Conservation (phyloP, 1,139 yeast species). For the Lodderomyces orthopsilosis region DNA sequence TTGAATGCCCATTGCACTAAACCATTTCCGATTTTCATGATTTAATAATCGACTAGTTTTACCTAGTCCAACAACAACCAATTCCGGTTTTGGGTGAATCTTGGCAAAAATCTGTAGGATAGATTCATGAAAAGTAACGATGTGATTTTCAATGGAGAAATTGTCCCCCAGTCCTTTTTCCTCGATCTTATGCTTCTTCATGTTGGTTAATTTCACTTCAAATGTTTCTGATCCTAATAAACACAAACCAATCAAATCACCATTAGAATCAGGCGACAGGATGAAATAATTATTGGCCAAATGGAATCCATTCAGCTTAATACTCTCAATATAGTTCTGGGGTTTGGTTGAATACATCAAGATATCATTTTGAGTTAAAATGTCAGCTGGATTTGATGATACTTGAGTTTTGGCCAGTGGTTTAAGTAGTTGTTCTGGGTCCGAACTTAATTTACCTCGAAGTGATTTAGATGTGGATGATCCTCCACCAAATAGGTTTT, state of each 20-base stretch:
- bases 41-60: conserved; percentile 60
- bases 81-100: conserved; percentile 76
- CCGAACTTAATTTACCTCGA: conserved; percentile 5
- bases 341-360: conserved; percentile 45
- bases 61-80: conserved; percentile 70
- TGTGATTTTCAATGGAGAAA: conserved; percentile 30
- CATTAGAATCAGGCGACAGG: conserved; percentile 46
- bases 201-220: conserved; percentile 50
- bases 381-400: conserved; percentile 45
- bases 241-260: conserved; percentile 52
- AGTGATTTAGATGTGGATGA: background rate
- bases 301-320: conserved; percentile 40
- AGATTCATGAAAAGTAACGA: conserved; percentile 37
- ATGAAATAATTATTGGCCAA: conserved; percentile 36
- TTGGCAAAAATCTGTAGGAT: conserved; percentile 51
- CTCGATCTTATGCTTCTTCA: background rate
- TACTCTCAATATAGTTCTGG: conserved; percentile 43
- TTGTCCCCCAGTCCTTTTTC: background rate
- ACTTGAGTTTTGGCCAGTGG: conserved; percentile 40
- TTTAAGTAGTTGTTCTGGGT: conserved; percentile 9
- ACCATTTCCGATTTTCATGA: conserved; percentile 46
- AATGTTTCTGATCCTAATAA: conserved; percentile 62
- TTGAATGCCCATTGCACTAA: conserved; percentile 62
- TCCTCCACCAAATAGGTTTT: conserved; percentile 25
- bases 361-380: conserved; percentile 44